Evolutionary conservation across 305 asterid species (phyloP), one percentile per base, ranked within the genome.

Genomic region (Stenogyne calaminthoides): DNA sequence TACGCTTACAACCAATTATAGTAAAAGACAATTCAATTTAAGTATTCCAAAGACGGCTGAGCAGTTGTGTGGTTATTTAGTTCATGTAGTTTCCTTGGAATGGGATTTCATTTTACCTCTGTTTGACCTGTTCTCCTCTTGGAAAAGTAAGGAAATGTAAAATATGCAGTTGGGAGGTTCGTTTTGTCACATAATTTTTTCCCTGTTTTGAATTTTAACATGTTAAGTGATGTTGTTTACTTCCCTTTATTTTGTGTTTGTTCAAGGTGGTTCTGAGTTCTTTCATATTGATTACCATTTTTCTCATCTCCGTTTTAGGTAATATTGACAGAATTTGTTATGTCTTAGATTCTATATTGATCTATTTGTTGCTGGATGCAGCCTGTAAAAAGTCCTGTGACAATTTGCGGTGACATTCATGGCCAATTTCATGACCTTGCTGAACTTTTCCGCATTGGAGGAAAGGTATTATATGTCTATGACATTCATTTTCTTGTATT

Each of bases 361-460:
- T 81, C 57, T 63, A 34, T 44, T 77, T 71, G 57, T 58, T 66
- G 40, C 75, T 86, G 70, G 27, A 74, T 86, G 89, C 98, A 95
- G 98, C 99, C 99, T 54, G 99, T 92, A 47, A 92, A 87, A 87
- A 91, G 99, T 78, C 99, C 98, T 34, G 99, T 94, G 78, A 94
- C 99, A 29, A 92, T 94, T 70, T 94, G 99, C 83, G 99, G 99
- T 73, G 99, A 95, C 78, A 92, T 92, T 78, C 99, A 95, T 67
- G 99, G 99, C 67, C 99, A 95, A 80, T 95, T 95, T 83, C 99
- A 95, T 66, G 99, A 95, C 79, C 91, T 95, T 71, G 96, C 96
- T 2, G 99, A 95, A 76, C 98, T 95, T 73, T 94, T 94, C 82
- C 93, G 99, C 83, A 94, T 94, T 83, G 99, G 99, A 74, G 99